Evolutionary conservation across 2,329 filamentous ascomycete genomes (phyloP).

Genomic region (Dactylonectria macrodidyma): DNA sequence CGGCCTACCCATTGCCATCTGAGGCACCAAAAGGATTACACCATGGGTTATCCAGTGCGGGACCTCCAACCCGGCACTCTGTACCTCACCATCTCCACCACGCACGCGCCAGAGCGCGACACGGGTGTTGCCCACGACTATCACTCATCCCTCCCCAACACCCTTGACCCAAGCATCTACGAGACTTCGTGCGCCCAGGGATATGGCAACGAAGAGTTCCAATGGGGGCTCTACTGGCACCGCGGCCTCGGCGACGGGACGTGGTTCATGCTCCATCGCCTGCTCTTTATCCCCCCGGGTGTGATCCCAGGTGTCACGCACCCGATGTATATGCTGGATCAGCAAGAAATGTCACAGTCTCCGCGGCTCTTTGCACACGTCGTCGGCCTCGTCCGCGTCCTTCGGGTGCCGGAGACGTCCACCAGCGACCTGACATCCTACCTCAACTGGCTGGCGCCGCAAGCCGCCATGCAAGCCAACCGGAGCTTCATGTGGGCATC

Average conservation of each 20-base stretch:
- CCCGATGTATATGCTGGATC: slow-evolving; percentile 38
- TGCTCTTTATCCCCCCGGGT: slow-evolving; percentile 11
- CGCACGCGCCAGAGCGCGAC: slow-evolving; percentile 24
- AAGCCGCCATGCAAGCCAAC: slow-evolving; percentile 41
- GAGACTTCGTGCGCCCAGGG: slow-evolving; percentile 40
- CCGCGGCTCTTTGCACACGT: slow-evolving; percentile 49
- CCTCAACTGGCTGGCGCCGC: slow-evolving; percentile 51
- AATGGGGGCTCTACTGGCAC: slow-evolving; percentile 57
- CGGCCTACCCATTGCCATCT: neutral
- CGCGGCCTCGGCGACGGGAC: slow-evolving; percentile 44
- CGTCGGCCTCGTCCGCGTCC: slow-evolving; percentile 51
- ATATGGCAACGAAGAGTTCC: slow-evolving; percentile 49
- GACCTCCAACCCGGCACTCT: slow-evolving; percentile 42
- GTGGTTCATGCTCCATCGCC: slow-evolving; percentile 44
- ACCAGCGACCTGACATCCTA: slow-evolving; percentile 46
- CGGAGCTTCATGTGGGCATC: slow-evolving; percentile 51
- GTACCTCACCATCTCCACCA: slow-evolving; percentile 46
- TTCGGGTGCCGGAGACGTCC: slow-evolving; percentile 40
- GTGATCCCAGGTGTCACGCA: slow-evolving; percentile 27
- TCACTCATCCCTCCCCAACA: slow-evolving; percentile 21
- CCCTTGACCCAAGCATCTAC: slow-evolving; percentile 34
- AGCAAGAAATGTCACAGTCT: slow-evolving; percentile 40
- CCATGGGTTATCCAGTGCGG: slow-evolving; percentile 39
- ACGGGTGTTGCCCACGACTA: slow-evolving; percentile 6
- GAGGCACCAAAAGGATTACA: neutral